Base-by-base conservation (phyloP, 129 eudicot species). In the Arctium minus region DNA sequence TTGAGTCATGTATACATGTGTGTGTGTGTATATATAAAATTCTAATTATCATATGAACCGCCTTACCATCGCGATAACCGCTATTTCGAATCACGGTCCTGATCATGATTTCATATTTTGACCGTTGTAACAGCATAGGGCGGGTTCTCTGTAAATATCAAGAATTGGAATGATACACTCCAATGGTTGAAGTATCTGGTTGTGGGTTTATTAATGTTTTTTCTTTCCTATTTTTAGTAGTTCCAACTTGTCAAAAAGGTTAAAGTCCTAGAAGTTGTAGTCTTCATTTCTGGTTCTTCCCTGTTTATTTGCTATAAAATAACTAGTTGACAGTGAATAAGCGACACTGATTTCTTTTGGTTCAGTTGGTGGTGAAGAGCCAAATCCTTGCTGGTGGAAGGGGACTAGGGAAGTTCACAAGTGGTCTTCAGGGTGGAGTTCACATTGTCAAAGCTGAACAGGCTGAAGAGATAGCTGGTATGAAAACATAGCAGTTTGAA, bases 331-430 rank as follows among this genome's bases (percentile, higher is more conserved):
- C 65, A 44, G 65, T 81, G 50, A 36, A 18, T 9, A 74, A 7
- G 70, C 27, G 79, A 3, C 33, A 5, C 17, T 83, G 39, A n/a
- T 82, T 77, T 69, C 31, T 72, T 39, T 32, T 88, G 85, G 12
- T 89, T 83, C 88, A 95, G 99, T 83, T 95, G 85, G 99, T 95
- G 70, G 97, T 95, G 72, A 95, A 95, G 88, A 91, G 97, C 60
- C 99, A 93, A 86, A 88, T 95, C 70, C 97, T 95, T 84, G 99
- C 99, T 83, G 99, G 99, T 87, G 99, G 99, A 48, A 91, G 99
- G 79, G 99, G 99, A n/a, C 73, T 95, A 80, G 99, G 99, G 74
- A 95, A 93, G 32, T 95, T 95, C 80, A 92, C 92, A 80, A 93
- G 89, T 80, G 99, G 99, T 79, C 89, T 93, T 70, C 86, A 95